Evolutionary conservation across 2,329 filamentous ascomycete genomes (phyloP).

Genomic region (Dactylellina parvicollis): DNA sequence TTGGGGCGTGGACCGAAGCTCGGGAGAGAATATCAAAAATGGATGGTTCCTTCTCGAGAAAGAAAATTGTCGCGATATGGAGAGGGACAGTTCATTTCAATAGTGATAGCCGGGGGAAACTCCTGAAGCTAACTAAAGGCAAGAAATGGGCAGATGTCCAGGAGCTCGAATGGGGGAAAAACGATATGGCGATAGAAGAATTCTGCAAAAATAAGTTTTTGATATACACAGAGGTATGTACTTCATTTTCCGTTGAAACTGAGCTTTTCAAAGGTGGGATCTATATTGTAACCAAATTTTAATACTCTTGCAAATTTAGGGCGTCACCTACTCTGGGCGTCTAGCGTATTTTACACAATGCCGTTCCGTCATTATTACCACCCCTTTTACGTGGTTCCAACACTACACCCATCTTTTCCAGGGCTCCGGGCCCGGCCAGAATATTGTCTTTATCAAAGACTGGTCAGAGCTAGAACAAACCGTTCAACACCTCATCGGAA

Average conservation of each 20-base stretch:
- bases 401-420: constrained; percentile 65
- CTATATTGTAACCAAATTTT: too few species aligned
- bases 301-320: too few species aligned
- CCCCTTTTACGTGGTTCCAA: constrained; percentile 65
- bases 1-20: too few species aligned
- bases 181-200: constrained; percentile 65
- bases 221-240: constrained; percentile 65
- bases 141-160: constrained; percentile 19
- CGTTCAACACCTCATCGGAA: constrained; percentile 62
- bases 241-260: too few species aligned
- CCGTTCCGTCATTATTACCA: constrained; percentile 64
- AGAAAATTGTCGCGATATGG: neutral
- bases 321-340: too few species aligned
- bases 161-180: constrained; percentile 60
- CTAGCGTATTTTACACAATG: constrained; percentile 68
- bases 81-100: neutral
- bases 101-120: too few species aligned
- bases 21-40: too few species aligned
- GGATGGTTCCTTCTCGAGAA: too few species aligned
- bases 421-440: constrained; percentile 63
- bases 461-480: constrained; percentile 61
- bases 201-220: constrained; percentile 68
- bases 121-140: too few species aligned
- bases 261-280: too few species aligned
- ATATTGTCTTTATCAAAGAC: constrained; percentile 66